Evolutionary conservation across 129 eudicot species (phyloP).

Genomic region (Pulicaria dysenterica): DNA sequence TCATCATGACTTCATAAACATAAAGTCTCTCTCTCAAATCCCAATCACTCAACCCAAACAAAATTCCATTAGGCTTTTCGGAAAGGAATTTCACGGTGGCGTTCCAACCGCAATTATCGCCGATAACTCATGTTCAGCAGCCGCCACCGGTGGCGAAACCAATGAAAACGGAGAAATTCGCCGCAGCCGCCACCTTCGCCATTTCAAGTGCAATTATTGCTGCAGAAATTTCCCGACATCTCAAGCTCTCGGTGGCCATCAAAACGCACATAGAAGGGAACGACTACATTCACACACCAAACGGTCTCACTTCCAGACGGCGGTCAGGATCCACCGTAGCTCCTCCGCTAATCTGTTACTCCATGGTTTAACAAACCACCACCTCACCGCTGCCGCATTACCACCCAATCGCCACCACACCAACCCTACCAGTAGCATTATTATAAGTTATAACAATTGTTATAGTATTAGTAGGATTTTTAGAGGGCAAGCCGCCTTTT

Average conservation of each 20-base stretch:
- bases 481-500: neutral
- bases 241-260: slow-evolving; percentile 96
- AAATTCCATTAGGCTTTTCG: slow-evolving; percentile 71
- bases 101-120: slow-evolving; percentile 7
- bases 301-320: neutral
- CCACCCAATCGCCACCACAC: slow-evolving; percentile 27
- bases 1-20: slow-evolving; percentile 71
- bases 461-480: neutral
- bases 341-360: slow-evolving; percentile 19
- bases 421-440: neutral
- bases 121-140: slow-evolving; percentile 15
- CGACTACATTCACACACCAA: slow-evolving; percentile 29
- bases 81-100: slow-evolving; percentile 62
- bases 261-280: slow-evolving; percentile 44
- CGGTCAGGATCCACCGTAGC: slow-evolving; percentile 5
- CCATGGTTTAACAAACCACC: neutral
- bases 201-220: slow-evolving; percentile 84
- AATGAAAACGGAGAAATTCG: slow-evolving; percentile 3
- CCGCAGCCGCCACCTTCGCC: too few relatives aligned
- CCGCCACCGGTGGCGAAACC: slow-evolving; percentile 12
- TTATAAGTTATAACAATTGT: neutral
- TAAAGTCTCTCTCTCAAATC: slow-evolving; percentile 68
- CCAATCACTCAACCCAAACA: slow-evolving; percentile 59
- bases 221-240: slow-evolving; percentile 79
- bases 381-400: slow-evolving; percentile 18